These are phyloP conservation scores for Trichoderma koningiopsis DNA, from an alignment of 2,329 filamentous ascomycete genomes.

Conservation along the genomic window DNA sequence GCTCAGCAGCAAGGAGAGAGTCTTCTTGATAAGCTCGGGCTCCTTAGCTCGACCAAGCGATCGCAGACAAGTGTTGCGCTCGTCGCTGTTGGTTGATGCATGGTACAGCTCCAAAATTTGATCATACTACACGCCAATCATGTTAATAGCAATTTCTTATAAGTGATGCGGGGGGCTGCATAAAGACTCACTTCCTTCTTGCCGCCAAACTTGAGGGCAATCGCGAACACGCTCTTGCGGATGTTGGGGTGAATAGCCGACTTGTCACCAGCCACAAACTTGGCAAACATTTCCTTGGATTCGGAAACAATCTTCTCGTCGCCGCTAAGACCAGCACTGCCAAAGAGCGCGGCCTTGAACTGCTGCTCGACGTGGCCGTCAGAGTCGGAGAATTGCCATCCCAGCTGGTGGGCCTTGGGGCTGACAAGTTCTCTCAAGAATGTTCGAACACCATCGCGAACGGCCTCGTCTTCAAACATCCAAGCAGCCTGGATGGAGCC, in stretches of 20 bases:
- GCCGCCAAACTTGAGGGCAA: conserved; percentile 81
- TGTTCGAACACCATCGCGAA: conserved; percentile 74
- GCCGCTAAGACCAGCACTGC: conserved; percentile 75
- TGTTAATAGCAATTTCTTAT: conserved; percentile 25
- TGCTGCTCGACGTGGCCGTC: conserved; percentile 92
- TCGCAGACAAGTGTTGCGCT: conserved; percentile 89
- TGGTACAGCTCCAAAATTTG: conserved; percentile 74
- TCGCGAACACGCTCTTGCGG: conserved; percentile 80
- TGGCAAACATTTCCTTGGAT: conserved; percentile 86
- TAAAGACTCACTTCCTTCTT: conserved; percentile 67
- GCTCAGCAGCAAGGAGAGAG: conserved; percentile 72
- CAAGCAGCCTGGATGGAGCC: conserved; percentile 80
- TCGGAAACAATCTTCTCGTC: conserved; percentile 78
- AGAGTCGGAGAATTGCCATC: conserved; percentile 81
- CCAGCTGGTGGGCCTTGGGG: conserved; percentile 79
- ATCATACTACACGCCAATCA: conserved; percentile 62
- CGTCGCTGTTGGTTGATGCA: conserved; percentile 69
- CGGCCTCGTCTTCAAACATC: conserved; percentile 72
- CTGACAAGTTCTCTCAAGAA: conserved; percentile 81
- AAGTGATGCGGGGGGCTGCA: not conserved
- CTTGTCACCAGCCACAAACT: conserved; percentile 77
- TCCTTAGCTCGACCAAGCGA: conserved; percentile 77
- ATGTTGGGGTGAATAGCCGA: conserved; percentile 90
- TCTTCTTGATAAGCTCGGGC: conserved; percentile 78
- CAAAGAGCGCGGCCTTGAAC: conserved; percentile 91